Base-by-base conservation (phyloP, 306 rosid genomes). In the Prunus dulcis region DNA sequence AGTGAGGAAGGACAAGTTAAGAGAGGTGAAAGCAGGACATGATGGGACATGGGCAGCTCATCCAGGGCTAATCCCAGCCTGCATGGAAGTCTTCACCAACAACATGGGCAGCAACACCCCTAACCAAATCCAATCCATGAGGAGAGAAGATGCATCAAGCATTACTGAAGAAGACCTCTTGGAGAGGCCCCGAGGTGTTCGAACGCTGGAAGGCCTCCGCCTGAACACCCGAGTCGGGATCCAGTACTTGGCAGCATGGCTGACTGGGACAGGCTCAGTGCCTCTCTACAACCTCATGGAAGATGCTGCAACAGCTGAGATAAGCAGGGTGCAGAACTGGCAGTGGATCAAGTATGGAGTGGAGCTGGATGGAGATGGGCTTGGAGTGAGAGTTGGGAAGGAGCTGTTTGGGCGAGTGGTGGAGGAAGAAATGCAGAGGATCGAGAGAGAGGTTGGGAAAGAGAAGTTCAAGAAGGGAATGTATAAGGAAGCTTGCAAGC, bases 1-100 rank as follows among this genome's bases (percentile, higher is more conserved):
- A 41, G 97, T 94, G 65, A 92, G 82, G 81, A 94, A 89, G 82
- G 97, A 94, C 92, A 94, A 94, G 73, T 87, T 85, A 11, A 87
- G 96, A 76, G 97, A 95, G 71, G 98, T 85, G 65, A 85, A 83
- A 63, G 97, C 91, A 72, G 98, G 98, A 10, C 97, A 95, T 67
- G 98, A 92, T 74, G 97, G 98, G 63, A 94, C 97, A 4, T 95
- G 97, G 97, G 98, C 97, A 67, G 97, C 98, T 23, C 98, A 92
- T 83, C 97, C 97, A 32, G 96, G 96, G 17, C 88, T 92, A 9
- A 87, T 95, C 60, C 89, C 89, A 69, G 46, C 76, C 2, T 92
- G 96, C 88, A 79, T 90, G 90, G 89, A 95, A 6, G 82, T 89
- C 76, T 95, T 95, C 89, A 77, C 80, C 79, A 82, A 63, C 73